A percentile compares a stretch with the other conserved stretches of the same genome.
Evolutionary conservation across 371 early-diverging fungal species (phyloP).

Genomic region (Mucor circinelloides): DNA sequence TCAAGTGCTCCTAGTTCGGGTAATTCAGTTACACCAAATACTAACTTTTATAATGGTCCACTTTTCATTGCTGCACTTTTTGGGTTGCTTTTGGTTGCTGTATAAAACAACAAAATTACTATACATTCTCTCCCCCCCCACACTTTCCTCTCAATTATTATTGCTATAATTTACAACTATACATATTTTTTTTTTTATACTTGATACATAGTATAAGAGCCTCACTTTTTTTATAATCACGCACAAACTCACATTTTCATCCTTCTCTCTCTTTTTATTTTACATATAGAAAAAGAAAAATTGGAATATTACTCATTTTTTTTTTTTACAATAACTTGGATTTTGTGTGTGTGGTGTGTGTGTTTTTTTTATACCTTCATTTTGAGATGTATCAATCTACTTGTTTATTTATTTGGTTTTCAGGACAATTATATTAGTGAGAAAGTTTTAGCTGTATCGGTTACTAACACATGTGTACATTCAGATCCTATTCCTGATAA

Average conservation of each 20-base stretch:
- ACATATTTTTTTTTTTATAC: constrained; percentile 3
- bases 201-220: constrained; percentile 1
- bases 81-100: constrained; percentile 26
- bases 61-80: constrained; percentile 37
- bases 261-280: background rate
- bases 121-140: background rate
- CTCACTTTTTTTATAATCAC: background rate
- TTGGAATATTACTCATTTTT: background rate
- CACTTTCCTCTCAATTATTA: background rate
- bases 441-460: background rate
- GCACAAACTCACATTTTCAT: background rate
- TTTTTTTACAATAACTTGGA: background rate
- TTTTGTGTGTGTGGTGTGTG: no score
- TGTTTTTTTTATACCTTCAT: background rate
- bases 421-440: background rate
- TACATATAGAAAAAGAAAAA: background rate
- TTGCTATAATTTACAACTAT: constrained; percentile 1
- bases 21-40: constrained; percentile 5
- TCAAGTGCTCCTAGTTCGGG: constrained; percentile 19
- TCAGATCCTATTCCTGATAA: background rate
- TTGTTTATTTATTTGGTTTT: background rate
- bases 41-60: constrained; percentile 28
- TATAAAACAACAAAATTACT: constrained; percentile 17
- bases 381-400: background rate
- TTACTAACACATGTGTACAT: background rate